A percentile compares a stretch with the other conserved stretches of the same genome.
Evolutionary conservation across 495 filamentous ascomycete species (phyloP).

Genomic region (Hyaloscypha hepaticicola): DNA sequence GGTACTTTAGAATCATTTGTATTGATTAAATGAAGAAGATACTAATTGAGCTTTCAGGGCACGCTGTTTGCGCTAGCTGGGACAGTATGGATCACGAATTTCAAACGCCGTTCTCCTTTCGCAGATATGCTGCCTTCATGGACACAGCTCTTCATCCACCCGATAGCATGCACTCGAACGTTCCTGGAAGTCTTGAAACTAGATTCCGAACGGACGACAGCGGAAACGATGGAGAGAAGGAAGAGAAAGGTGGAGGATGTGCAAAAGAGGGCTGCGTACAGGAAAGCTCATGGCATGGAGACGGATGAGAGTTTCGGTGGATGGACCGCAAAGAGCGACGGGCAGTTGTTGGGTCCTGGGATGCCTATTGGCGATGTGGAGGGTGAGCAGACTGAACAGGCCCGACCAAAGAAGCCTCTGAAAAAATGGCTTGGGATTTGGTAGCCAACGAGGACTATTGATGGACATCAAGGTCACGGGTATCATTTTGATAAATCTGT

Average conservation of each 20-base stretch:
- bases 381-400: conserved; percentile 35
- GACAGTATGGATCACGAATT: conserved; percentile 67
- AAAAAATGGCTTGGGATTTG: conserved; percentile 68
- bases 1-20: conserved; percentile 46
- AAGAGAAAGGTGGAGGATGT: conserved; percentile 71
- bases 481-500: conserved; percentile 12
- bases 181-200: conserved; percentile 67
- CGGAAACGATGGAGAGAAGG: conserved; percentile 63
- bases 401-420: conserved; percentile 41
- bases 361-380: conserved; percentile 31
- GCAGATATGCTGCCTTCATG: conserved; percentile 66
- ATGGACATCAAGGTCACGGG: not conserved
- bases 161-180: conserved; percentile 55
- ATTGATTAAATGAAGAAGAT: not conserved
- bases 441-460: conserved; percentile 30
- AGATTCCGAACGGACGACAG: conserved; percentile 62
- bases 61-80: conserved; percentile 65
- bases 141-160: conserved; percentile 59
- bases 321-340: conserved; percentile 42
- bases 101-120: conserved; percentile 68
- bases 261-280: conserved; percentile 72
- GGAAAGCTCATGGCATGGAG: conserved; percentile 78
- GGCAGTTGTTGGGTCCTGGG: conserved; percentile 34
- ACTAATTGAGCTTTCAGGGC: conserved; percentile 45
- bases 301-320: conserved; percentile 46